Base-by-base conservation (phyloP, 2,329 filamentous ascomycete genomes). In the Colletotrichum simmondsii region DNA sequence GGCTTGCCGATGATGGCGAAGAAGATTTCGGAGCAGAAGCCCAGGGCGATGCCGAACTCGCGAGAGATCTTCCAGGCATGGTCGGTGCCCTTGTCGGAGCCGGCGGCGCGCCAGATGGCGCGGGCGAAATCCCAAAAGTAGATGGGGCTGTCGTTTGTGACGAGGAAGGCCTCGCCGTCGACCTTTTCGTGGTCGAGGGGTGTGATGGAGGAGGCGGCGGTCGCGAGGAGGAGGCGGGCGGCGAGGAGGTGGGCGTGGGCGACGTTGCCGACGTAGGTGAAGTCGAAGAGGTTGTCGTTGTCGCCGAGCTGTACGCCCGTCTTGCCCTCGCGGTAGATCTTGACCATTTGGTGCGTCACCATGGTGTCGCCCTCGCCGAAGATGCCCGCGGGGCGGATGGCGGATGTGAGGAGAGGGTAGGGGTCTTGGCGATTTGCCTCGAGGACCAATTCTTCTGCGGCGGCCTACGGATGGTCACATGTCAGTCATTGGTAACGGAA, bases 71-170 rank as follows among this genome's bases (percentile, higher is more conserved):
- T 80, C 88, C 90, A 91, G 66, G 89, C 88, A 75, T 87, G 83
- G 62, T 86, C 85, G 5, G 85, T 87, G 24, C 89, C 89, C 71
- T 83, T 82, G 8, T 84, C 80, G 69, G 82, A 86, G 46, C 91
- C 91, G 12, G 89, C 89, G 54, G 87, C 87, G 75, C 84, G 85
- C 94, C 94, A 98, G 59, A 98, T 88, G 52, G 92, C 91, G 53
- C 94, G 89, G 72, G 93, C 91, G 80, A 97, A 93, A 82, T 97
- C 95, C 91, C 97, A 97, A 83, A 98, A 97, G 81, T 96, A 96
- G 24, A 97, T 87, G 5, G 96, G 96, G 77, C 91, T 87, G 83
- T 95, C 94, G 82, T 98, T 98, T 71, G 95, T 97, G 79, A 98
- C 90, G 84, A 98, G 92, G 85, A 98, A 96, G 63, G 92, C 92